Base-by-base conservation (phyloP, 768 basidiomycete genomes). In the Tylopilus subfusipes region DNA sequence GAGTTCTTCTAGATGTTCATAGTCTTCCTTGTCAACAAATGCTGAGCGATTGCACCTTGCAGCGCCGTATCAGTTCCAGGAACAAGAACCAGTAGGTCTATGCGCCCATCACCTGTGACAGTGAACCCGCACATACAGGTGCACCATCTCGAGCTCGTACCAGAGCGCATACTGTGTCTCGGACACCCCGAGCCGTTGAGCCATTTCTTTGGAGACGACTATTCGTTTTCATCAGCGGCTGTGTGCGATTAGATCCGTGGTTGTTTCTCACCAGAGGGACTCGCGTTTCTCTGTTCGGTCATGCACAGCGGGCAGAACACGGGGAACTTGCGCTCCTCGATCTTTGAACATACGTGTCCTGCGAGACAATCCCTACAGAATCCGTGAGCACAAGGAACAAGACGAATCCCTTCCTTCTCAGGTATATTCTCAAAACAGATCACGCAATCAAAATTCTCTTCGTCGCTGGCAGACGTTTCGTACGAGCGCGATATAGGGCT, bases 231-330 rank as follows among this genome's bases (percentile, higher is more conserved):
- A 2, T 63, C 40, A 60, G 38, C 7, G 13, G n/a, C 33, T 1
- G 19, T 14, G 4, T 5, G 8, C 16, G 12, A 27, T 39, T 12
- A 13, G 38, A 19, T 11, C n/a, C 9, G 9, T 38, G 38, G 5
- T 12, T 6, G 22, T 14, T 50, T 51, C 74, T 66, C 61, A 74
- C 76, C 70, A 12, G 69, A 69, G 9, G 70, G 70, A 27, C 53
- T 70, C 3, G 52, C 43, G 6, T 65, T 65, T 14, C 59, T 57
- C 9, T 60, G 60, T 21, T 74, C 73, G 5, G 74, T 67, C 27
- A 74, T 65, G 56, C 86, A 87, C 21, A 76, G 53, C 2, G 85
- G 86, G 60, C 85, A 88, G 18, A 78, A 65, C 24, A 87, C 78
- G 1, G 85, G 85, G 46, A 76, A 85, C 22, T 69, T 74, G 52